These are phyloP conservation scores for Salix brachista DNA, from an alignment of 345 rosid genomes.

Conservation along the genomic window DNA sequence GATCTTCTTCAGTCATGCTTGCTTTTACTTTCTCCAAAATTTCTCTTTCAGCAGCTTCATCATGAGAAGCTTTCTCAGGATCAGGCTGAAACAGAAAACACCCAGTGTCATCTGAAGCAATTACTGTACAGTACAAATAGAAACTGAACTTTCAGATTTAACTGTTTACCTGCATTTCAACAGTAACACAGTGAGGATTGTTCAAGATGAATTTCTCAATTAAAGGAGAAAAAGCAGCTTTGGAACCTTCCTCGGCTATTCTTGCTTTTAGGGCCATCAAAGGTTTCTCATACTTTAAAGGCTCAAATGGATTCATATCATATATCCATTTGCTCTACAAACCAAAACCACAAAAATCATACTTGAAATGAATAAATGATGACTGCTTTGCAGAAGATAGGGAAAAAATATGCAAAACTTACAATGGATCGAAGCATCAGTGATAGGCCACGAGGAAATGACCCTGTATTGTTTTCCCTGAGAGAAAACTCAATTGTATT, in stretches of 20 bases:
- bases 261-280: constrained; percentile 67
- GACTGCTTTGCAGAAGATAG: neutral
- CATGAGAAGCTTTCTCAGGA: constrained; percentile 79
- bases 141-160: constrained; percentile 6
- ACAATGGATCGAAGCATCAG: constrained; percentile 92
- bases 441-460: constrained; percentile 97
- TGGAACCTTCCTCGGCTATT: constrained; percentile 82
- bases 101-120: constrained; percentile 19
- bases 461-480: constrained; percentile 93
- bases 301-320: constrained; percentile 96
- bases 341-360: constrained; percentile 22
- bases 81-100: constrained; percentile 60
- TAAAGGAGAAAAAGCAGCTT: constrained; percentile 90
- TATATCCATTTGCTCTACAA: constrained; percentile 93
- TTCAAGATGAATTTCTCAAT: constrained; percentile 79
- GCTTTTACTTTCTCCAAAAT: constrained; percentile 64
- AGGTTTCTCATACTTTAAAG: constrained; percentile 85
- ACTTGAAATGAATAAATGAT: neutral
- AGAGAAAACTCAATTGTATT: constrained; percentile 96
- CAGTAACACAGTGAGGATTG: constrained; percentile 78
- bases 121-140: neutral
- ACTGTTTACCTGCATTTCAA: constrained; percentile 82
- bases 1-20: constrained; percentile 84
- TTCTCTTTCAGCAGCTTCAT: constrained; percentile 79
- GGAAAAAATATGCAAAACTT: constrained; percentile 14